These are phyloP conservation scores for Myriosclerotinia duriaeana DNA, from an alignment of 2,329 filamentous ascomycete genomes.

Conservation along the genomic window DNA sequence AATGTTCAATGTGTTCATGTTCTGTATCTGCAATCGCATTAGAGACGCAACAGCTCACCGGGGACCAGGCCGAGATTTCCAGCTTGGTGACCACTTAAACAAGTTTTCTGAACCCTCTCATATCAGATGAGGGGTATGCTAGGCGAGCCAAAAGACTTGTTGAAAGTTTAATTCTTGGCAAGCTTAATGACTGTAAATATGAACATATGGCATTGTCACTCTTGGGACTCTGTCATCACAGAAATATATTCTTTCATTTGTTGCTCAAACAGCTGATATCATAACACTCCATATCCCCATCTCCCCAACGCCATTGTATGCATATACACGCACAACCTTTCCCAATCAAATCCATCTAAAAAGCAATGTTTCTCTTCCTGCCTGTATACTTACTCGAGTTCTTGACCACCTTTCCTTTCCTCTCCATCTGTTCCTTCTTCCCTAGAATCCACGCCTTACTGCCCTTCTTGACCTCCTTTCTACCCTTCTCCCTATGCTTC, in stretches of 20 bases:
- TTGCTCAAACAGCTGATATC: slow-evolving; percentile 14
- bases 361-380: slow-evolving; percentile 76
- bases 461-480: slow-evolving; percentile 69
- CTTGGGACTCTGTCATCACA: background rate
- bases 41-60: background rate
- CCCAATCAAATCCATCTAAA: slow-evolving; percentile 50
- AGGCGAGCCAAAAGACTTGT: background rate
- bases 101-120: background rate
- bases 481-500: slow-evolving; percentile 49
- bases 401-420: slow-evolving; percentile 94
- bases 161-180: background rate
- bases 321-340: slow-evolving; percentile 16
- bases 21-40: background rate
- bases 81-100: background rate
- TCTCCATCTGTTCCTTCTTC: slow-evolving; percentile 91
- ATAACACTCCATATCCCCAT: slow-evolving; percentile 27
- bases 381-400: slow-evolving; percentile 90
- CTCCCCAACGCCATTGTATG: slow-evolving; percentile 37
- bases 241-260: background rate
- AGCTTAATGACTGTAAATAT: background rate
- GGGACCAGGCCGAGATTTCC: background rate
- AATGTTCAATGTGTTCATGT: background rate
- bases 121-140: background rate
- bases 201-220: background rate
- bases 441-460: slow-evolving; percentile 80